A percentile compares a stretch with the other conserved stretches of the same genome.
These are phyloP conservation scores for Tetracladium maxilliforme DNA, from an alignment of 2,329 filamentous ascomycete genomes.

Conservation along the genomic window DNA sequence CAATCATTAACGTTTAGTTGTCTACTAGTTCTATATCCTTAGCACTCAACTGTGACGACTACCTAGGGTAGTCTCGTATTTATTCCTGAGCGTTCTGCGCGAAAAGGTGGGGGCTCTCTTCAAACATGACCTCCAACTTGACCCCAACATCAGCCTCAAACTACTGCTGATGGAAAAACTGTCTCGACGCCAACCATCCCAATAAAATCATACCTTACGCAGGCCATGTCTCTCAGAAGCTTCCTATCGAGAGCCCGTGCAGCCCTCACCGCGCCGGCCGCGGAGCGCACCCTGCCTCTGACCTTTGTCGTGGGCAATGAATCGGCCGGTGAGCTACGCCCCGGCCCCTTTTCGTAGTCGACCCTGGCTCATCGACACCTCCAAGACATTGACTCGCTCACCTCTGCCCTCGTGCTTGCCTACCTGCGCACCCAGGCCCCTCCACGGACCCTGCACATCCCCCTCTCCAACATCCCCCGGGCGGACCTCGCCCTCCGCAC, in stretches of 20 bases:
- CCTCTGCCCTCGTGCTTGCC: conserved; percentile 57
- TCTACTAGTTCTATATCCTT: too few relatives aligned
- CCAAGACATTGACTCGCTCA: conserved; percentile 67
- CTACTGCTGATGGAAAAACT: too few relatives aligned
- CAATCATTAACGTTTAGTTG: too few relatives aligned
- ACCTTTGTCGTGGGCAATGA: conserved; percentile 55
- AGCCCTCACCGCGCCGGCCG: conserved; percentile 26
- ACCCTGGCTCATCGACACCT: conserved; percentile 1
- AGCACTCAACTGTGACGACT: too few relatives aligned
- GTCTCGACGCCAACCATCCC: too few relatives aligned
- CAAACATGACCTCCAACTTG: too few relatives aligned
- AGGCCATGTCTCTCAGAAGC: conserved; percentile 29
- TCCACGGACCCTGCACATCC: conserved; percentile 42
- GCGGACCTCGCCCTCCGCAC: conserved; percentile 57
- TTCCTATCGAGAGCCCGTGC: conserved; percentile 36
- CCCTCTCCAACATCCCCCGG: conserved; percentile 55
- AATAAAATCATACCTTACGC: too few relatives aligned
- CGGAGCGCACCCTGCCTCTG: conserved; percentile 29
- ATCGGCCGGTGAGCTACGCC: conserved; percentile 36
- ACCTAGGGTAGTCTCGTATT: too few relatives aligned
- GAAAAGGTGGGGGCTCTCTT: too few relatives aligned
- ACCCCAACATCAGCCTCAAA: too few relatives aligned
- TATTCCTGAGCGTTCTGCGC: too few relatives aligned
- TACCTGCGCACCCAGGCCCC: conserved; percentile 53
- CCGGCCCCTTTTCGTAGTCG: not conserved